These are phyloP conservation scores for Wallemia mellicola DNA, from an alignment of 1,284 basidiomycete genomes.

Conservation along the genomic window DNA sequence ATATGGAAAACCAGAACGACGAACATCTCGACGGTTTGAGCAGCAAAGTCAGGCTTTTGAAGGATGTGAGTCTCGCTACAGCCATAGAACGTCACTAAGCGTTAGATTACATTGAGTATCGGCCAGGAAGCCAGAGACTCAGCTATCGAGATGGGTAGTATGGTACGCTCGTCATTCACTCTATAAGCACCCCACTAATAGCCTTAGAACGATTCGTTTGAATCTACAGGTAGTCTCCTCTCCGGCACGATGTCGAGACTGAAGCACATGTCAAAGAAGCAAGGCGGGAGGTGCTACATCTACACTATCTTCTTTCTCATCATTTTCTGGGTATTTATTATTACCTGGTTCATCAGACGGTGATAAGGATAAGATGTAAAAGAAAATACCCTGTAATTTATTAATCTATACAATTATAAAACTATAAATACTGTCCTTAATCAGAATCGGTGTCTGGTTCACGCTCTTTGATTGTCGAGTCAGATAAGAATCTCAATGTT, in stretches of 20 bases:
- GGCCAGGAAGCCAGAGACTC: not conserved
- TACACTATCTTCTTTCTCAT: not conserved
- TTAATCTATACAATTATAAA: not conserved
- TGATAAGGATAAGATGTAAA: not conserved
- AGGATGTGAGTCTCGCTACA: not conserved
- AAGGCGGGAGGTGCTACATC: not conserved
- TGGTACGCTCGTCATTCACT: not conserved
- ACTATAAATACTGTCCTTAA: not conserved
- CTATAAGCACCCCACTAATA: not conserved
- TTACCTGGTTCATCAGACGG: not conserved
- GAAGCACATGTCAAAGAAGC: not conserved
- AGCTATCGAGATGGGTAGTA: not conserved
- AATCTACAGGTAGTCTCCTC: not conserved
- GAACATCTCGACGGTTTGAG: not conserved
- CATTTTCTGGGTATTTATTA: not conserved
- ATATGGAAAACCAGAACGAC: not conserved
- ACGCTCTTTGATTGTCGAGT: slow-evolving; percentile 26
- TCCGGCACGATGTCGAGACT: not conserved
- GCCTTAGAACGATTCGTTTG: not conserved
- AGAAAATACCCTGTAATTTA: not conserved
- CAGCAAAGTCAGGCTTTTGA: not conserved
- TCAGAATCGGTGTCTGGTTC: slow-evolving; percentile 14
- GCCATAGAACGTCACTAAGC: not conserved
- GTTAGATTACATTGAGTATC: not conserved
- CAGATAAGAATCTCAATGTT: slow-evolving; percentile 54